Evolutionary conservation across 805 yeast genomes (phyloP).

Genomic region (Lipomyces sp.): DNA sequence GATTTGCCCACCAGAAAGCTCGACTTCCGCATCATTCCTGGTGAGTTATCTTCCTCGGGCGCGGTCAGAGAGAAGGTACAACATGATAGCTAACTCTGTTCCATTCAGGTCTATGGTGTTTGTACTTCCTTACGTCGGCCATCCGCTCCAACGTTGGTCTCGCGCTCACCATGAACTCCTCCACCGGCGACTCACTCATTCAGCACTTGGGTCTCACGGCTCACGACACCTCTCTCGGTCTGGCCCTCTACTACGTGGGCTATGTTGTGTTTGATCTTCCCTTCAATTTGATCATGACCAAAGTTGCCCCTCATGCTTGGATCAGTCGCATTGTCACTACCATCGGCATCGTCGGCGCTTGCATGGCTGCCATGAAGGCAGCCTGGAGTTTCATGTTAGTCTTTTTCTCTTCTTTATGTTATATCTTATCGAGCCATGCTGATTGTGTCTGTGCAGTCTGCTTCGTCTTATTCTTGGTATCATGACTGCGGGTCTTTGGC

Average conservation of each 20-base stretch:
- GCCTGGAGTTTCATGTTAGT: conserved; percentile 48
- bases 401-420: not conserved
- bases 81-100: not conserved
- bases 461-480: conserved; percentile 72
- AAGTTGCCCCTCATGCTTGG: conserved; percentile 82
- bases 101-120: conserved; percentile 53
- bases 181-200: conserved; percentile 74
- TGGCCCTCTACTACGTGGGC: conserved; percentile 79
- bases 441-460: conserved; percentile 7
- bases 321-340: conserved; percentile 69
- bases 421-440: too few species aligned
- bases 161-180: conserved; percentile 55
- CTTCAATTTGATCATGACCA: conserved; percentile 82
- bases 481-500: conserved; percentile 70
- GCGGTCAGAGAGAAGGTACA: too few species aligned
- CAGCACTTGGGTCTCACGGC: conserved; percentile 51
- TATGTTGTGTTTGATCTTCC: conserved; percentile 83
- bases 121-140: conserved; percentile 72
- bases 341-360: conserved; percentile 73
- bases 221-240: conserved; percentile 66
- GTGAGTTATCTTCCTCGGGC: too few species aligned
- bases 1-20: conserved; percentile 42
- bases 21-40: conserved; percentile 65
- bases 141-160: conserved; percentile 47
- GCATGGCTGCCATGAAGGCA: conserved; percentile 60